These are phyloP conservation scores for Oryza longistaminata DNA, from an alignment of 176 grass and related monocot genomes.

Conservation along the genomic window DNA sequence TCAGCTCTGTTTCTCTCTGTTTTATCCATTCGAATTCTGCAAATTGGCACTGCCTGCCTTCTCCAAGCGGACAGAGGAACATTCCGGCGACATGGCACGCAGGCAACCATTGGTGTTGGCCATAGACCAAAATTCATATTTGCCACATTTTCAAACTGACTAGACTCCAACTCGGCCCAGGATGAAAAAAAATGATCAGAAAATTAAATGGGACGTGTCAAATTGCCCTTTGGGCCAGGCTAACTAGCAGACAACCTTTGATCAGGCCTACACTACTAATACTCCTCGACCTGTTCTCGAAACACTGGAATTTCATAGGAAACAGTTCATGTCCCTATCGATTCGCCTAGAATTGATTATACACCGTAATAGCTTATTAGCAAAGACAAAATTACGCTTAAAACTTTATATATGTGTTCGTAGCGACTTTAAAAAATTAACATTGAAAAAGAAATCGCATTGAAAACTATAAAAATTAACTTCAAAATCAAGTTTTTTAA, in stretches of 20 bases:
- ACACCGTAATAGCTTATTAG: too few species aligned
- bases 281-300: too few species aligned
- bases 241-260: background rate
- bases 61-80: background rate
- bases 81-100: background rate
- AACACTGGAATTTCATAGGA: too few species aligned
- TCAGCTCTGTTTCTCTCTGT: background rate
- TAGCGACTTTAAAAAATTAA: too few species aligned
- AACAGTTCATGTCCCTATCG: too few species aligned
- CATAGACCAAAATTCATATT: background rate
- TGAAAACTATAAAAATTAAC: too few species aligned
- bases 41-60: background rate
- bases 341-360: too few species aligned
- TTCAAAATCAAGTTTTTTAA: too few species aligned
- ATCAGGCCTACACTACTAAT: background rate
- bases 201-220: background rate
- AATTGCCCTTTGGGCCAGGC: conserved; percentile 25
- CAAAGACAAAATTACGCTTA: too few species aligned
- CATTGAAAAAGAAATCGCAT: too few species aligned
- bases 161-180: background rate
- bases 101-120: background rate
- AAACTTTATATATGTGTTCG: too few species aligned
- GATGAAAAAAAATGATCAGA: background rate
- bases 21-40: background rate
- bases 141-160: background rate